These are phyloP conservation scores for Suhomyces panamericanus DNA, from an alignment of 1,139 yeast genomes.

Conservation along the genomic window DNA sequence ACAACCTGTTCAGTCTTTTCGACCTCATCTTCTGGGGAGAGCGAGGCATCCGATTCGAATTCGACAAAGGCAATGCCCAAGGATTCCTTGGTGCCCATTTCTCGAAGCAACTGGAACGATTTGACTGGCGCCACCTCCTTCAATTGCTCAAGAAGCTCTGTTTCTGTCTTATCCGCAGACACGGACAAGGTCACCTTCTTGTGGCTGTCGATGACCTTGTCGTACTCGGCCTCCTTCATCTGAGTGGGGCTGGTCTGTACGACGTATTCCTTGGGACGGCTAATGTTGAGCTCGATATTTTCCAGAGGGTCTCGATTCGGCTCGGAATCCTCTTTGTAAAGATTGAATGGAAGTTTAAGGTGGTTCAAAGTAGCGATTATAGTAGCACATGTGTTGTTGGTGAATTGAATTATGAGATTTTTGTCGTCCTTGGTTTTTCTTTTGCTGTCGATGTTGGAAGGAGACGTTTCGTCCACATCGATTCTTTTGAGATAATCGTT, in stretches of 20 bases:
- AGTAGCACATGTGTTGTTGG: conserved; percentile 59
- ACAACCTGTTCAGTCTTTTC: conserved; percentile 19
- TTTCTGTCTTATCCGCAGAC: conserved; percentile 27
- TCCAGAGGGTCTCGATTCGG: conserved; percentile 15
- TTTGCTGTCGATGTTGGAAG: conserved; percentile 35
- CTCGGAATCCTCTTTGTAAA: conserved; percentile 21
- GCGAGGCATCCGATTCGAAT: conserved; percentile 24
- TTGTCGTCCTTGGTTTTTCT: conserved; percentile 38
- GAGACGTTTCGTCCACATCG: conserved; percentile 33
- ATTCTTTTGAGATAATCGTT: conserved; percentile 41
- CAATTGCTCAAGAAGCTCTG: conserved; percentile 29
- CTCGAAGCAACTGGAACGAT: conserved; percentile 35
- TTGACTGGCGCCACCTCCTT: conserved; percentile 24
- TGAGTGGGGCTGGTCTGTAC: conserved; percentile 33
- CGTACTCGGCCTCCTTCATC: conserved; percentile 19
- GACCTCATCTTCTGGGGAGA: conserved; percentile 16
- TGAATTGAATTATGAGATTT: conserved; percentile 52
- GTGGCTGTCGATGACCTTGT: conserved; percentile 36
- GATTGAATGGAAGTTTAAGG: conserved; percentile 32
- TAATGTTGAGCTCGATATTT: conserved; percentile 29
- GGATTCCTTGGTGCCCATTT: conserved; percentile 38
- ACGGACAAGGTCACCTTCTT: conserved; percentile 34
- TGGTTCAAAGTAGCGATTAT: conserved; percentile 49
- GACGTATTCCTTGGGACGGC: conserved; percentile 67
- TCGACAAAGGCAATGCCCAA: conserved; percentile 45